Conservation (phyloP, 148 eudicot species). For the Vaccinium vitisidaea region DNA sequence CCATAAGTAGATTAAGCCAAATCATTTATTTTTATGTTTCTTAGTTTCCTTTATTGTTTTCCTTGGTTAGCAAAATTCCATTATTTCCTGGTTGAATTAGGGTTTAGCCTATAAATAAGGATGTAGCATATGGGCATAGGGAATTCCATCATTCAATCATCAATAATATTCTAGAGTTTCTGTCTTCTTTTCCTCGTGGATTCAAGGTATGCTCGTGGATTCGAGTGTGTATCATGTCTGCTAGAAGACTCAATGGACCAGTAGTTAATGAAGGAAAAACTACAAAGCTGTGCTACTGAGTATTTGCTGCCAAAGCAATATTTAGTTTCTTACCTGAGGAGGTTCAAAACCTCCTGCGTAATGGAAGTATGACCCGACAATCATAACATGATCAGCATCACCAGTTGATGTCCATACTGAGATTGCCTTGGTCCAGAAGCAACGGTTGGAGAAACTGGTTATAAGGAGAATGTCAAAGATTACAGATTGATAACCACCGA, state of each 20-base stretch:
- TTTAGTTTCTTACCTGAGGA: constrained; percentile 64
- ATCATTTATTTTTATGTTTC: no score
- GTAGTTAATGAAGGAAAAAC: not conserved
- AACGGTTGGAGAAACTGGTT: constrained; percentile 89
- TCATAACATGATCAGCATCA: constrained; percentile 85
- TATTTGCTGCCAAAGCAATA: not conserved
- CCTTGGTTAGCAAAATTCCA: no score
- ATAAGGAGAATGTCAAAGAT: not conserved
- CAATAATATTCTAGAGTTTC: no score
- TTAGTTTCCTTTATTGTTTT: no score
- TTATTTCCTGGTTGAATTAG: no score
- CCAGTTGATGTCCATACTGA: constrained; percentile 98
- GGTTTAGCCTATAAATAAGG: no score
- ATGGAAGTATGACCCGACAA: constrained; percentile 95
- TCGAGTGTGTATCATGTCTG: no score
- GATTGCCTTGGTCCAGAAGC: constrained; percentile 95
- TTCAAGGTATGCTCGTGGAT: no score
- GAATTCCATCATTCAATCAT: no score
- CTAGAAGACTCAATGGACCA: not conserved
- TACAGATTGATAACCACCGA: not conserved
- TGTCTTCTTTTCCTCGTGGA: no score
- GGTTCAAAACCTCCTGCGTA: constrained; percentile 97
- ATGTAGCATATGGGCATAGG: no score
- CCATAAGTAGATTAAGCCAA: no score
- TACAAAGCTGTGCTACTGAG: not conserved